A percentile compares a stretch with the other conserved stretches of the same genome.
Conservation (phyloP, 257 asterid species). For the Solanum tarapatanum region DNA sequence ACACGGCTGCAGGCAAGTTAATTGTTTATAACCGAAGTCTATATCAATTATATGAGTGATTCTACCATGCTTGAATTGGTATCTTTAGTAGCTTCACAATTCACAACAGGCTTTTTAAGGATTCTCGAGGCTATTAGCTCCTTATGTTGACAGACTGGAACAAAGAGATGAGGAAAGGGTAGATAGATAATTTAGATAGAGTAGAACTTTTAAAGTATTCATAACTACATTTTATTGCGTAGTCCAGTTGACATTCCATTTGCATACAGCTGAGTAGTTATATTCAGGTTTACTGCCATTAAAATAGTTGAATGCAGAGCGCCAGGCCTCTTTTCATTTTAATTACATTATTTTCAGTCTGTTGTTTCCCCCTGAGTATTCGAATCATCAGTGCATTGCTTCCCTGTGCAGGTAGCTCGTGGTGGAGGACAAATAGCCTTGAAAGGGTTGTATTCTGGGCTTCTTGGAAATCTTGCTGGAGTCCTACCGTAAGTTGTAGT, state of each 20-base stretch:
- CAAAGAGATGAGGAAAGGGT: background rate
- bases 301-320: background rate
- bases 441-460: slow-evolving; percentile 90
- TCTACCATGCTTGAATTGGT: background rate
- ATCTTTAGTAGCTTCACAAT: background rate
- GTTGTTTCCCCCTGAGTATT: background rate
- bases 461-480: slow-evolving; percentile 91
- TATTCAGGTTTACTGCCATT: background rate
- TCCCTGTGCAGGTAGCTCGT: slow-evolving; percentile 61
- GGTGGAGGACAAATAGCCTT: slow-evolving; percentile 87
- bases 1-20: slow-evolving; percentile 81
- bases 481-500: slow-evolving; percentile 77
- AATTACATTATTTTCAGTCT: background rate
- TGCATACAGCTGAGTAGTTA: background rate
- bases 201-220: background rate
- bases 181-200: background rate
- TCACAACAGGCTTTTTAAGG: background rate
- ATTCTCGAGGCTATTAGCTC: background rate
- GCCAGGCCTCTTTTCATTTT: background rate
- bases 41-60: background rate
- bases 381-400: background rate
- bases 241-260: background rate
- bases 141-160: background rate
- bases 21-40: background rate
- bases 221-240: background rate